A percentile compares a stretch with the other conserved stretches of the same genome.
Conservation (phyloP, 1,284 basidiomycete genomes). For the Ceratobasidium sp. region DNA sequence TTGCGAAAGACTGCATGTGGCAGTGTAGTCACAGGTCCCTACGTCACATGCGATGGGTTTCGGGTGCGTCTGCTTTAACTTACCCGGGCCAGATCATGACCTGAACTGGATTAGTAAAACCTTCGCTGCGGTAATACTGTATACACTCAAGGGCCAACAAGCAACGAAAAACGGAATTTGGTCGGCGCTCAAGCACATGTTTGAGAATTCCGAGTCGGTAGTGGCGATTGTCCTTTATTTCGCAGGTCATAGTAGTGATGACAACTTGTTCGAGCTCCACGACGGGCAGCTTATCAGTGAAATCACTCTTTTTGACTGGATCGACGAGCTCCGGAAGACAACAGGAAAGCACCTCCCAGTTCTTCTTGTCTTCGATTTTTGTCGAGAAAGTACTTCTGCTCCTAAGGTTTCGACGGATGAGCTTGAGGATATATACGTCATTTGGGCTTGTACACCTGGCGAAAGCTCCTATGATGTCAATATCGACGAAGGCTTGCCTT, state of each 20-base stretch:
- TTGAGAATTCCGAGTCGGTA: too few relatives aligned
- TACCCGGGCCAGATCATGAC: too few relatives aligned
- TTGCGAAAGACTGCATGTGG: too few relatives aligned
- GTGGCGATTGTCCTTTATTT: constrained; percentile 15
- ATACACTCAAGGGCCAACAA: too few relatives aligned
- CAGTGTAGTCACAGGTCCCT: too few relatives aligned
- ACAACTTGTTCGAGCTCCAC: constrained; percentile 9
- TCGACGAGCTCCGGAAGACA: background rate
- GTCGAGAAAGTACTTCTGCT: background rate
- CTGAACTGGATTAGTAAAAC: too few relatives aligned
- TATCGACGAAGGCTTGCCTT: background rate
- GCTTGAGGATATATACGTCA: background rate
- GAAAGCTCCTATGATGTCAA: background rate
- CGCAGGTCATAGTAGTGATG: constrained; percentile 2
- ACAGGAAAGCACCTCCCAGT: constrained; percentile 14
- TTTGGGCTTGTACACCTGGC: background rate
- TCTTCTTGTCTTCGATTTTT: constrained; percentile 13
- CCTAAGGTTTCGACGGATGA: background rate
- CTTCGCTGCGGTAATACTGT: too few relatives aligned
- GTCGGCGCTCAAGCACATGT: too few relatives aligned
- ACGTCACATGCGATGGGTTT: too few relatives aligned
- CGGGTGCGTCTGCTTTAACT: too few relatives aligned
- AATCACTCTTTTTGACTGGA: constrained; percentile 2
- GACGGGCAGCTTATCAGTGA: background rate
- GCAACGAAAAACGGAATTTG: too few relatives aligned